Evolutionary conservation across 352 stramenopile genomes (phyloP).

Genomic region (Phytophthora brassicae): DNA sequence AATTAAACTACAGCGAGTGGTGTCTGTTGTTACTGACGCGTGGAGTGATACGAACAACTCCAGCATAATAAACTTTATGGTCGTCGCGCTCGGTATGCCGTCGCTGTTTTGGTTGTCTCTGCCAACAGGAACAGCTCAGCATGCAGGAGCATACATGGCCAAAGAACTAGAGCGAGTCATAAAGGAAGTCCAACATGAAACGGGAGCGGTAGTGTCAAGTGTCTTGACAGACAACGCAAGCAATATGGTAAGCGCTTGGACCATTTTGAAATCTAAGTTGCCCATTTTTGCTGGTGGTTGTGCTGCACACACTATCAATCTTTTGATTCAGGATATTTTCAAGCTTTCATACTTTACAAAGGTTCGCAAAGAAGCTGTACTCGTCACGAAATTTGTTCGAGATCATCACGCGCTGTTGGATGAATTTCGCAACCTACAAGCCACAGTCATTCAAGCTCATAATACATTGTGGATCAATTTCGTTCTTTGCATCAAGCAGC

Average conservation of each 20-base stretch:
- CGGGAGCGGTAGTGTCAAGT: neutral
- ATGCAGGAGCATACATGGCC: neutral
- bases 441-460: neutral
- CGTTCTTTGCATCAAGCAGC: neutral
- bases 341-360: slow-evolving; percentile 1
- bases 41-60: slow-evolving; percentile 4
- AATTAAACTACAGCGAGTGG: neutral
- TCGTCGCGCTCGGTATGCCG: neutral
- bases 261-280: neutral
- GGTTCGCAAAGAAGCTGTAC: neutral
- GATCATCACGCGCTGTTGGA: slow-evolving; percentile 3
- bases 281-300: slow-evolving; percentile 10
- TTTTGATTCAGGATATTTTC: slow-evolving; percentile 4
- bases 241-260: neutral
- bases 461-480: neutral
- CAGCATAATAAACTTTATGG: slow-evolving; percentile 7
- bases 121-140: neutral
- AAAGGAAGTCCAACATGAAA: neutral
- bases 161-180: slow-evolving; percentile 1
- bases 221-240: neutral
- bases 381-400: neutral
- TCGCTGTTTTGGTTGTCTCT: neutral
- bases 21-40: neutral
- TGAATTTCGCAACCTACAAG: neutral
- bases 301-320: neutral